Percentiles rank a stretch among this genome's conserved stretches.
Evolutionary conservation across 495 filamentous ascomycete genomes (phyloP).

Genomic region (Penicillium silybi): DNA sequence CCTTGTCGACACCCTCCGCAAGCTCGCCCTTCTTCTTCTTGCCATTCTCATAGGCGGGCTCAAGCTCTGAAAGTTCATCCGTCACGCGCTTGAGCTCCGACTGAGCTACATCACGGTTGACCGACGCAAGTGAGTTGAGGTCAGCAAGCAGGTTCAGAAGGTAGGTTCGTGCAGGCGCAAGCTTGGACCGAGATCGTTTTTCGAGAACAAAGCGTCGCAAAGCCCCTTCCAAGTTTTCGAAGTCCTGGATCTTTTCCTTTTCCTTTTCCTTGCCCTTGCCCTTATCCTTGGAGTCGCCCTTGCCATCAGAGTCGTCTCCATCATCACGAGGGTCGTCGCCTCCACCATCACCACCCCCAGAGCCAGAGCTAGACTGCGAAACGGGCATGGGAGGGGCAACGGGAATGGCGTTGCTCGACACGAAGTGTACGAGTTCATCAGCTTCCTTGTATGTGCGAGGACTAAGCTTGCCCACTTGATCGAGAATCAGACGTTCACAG

Average conservation of each 20-base stretch:
- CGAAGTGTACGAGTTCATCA: slow-evolving; percentile 90
- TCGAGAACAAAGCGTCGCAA: slow-evolving; percentile 92
- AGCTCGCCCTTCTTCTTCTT: slow-evolving; percentile 79
- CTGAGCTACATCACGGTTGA: slow-evolving; percentile 84
- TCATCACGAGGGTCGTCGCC: slow-evolving; percentile 51
- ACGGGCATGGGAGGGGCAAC: slow-evolving; percentile 53
- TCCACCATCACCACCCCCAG: slow-evolving; percentile 57
- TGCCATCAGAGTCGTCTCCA: slow-evolving; percentile 46
- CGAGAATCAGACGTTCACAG: slow-evolving; percentile 85
- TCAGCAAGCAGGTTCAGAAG: slow-evolving; percentile 91
- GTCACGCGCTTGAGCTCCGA: slow-evolving; percentile 81
- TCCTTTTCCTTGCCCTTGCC: slow-evolving; percentile 89
- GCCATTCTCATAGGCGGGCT: slow-evolving; percentile 78
- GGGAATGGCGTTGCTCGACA: slow-evolving; percentile 92
- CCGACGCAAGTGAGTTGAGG: slow-evolving; percentile 71
- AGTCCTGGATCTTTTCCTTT: slow-evolving; percentile 80
- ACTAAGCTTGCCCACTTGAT: slow-evolving; percentile 79
- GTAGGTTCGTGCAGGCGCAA: slow-evolving; percentile 94
- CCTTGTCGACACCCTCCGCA: slow-evolving; percentile 72
- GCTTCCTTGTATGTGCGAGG: slow-evolving; percentile 91
- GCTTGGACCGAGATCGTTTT: slow-evolving; percentile 89
- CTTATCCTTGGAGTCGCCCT: slow-evolving; percentile 21
- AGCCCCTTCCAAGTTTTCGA: slow-evolving; percentile 81
- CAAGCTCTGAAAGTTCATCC: slow-evolving; percentile 73
- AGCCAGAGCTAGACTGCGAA: slow-evolving; percentile 46